These are phyloP conservation scores for Solanum chacoense DNA, from an alignment of 305 asterid genomes.

Conservation along the genomic window DNA sequence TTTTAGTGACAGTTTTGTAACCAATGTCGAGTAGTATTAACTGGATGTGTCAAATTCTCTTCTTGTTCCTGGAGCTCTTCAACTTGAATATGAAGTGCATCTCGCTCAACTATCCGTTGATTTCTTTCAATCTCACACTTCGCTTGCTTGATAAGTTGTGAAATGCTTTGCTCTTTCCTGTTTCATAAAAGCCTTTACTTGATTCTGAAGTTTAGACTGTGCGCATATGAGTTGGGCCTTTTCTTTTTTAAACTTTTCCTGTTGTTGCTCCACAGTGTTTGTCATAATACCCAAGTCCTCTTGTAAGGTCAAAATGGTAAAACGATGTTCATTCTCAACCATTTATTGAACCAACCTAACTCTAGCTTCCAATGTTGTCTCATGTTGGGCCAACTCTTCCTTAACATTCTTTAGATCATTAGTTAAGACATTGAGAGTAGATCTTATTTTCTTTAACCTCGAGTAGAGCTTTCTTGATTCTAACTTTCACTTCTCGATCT, in stretches of 20 bases:
- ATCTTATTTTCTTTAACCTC: neutral
- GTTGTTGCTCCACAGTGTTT: neutral
- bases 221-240: neutral
- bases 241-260: neutral
- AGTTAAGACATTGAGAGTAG: neutral
- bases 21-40: too few relatives aligned
- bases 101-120: too few relatives aligned
- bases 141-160: neutral
- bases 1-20: too few relatives aligned
- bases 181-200: neutral
- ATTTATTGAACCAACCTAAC: neutral
- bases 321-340: neutral
- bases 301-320: neutral
- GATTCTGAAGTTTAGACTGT: neutral
- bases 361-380: neutral
- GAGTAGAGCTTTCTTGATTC: neutral
- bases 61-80: too few relatives aligned
- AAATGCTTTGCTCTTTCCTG: neutral
- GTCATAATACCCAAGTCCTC: neutral
- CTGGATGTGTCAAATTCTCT: too few relatives aligned
- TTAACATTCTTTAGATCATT: neutral
- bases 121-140: neutral
- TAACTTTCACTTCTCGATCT: neutral
- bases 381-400: neutral
- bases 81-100: too few relatives aligned